Conservation (phyloP, 2,329 filamentous ascomycete genomes). For the Aspergillus aculeatus region DNA sequence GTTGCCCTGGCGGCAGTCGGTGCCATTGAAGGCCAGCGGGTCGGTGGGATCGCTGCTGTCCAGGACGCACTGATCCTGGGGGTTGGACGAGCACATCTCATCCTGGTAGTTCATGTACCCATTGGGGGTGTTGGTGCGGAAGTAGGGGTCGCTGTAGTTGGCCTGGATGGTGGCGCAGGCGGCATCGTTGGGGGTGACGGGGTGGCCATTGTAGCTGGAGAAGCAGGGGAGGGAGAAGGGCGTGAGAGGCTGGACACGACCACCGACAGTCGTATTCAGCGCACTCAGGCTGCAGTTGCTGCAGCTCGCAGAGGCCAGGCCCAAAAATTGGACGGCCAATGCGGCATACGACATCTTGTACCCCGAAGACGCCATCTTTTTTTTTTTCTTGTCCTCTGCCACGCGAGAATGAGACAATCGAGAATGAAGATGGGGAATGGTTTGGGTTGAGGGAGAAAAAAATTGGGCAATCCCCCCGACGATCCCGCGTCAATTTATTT, state of each 20-base stretch:
- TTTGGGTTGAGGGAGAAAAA: neutral
- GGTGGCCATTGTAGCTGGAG: conserved; percentile 14
- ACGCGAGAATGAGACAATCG: conserved; percentile 5
- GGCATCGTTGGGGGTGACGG: conserved; percentile 3
- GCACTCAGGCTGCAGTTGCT: conserved; percentile 2
- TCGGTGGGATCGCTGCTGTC: conserved; percentile 18
- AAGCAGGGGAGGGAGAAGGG: conserved; percentile 17
- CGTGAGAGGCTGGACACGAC: conserved; percentile 10
- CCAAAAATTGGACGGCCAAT: conserved; percentile 3
- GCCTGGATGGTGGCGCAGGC: conserved; percentile 11
- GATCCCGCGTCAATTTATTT: conserved; percentile 4
- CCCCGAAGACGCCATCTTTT: conserved; percentile 6
- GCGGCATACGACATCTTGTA: conserved; percentile 2
- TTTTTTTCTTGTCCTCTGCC: neutral
- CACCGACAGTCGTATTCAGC: conserved; percentile 11
- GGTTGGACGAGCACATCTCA: conserved; percentile 22
- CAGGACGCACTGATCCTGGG: conserved; percentile 18
- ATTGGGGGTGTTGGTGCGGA: conserved; percentile 18
- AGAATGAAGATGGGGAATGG: neutral
- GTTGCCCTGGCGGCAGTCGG: conserved; percentile 16
- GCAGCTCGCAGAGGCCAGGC: neutral
- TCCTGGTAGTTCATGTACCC: conserved; percentile 25
- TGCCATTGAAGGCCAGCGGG: conserved; percentile 8
- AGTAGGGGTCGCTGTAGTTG: conserved; percentile 16
- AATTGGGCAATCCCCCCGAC: neutral